Evolutionary conservation across 1,284 basidiomycete genomes (phyloP).

Genomic region (Trichosporon inkin): DNA sequence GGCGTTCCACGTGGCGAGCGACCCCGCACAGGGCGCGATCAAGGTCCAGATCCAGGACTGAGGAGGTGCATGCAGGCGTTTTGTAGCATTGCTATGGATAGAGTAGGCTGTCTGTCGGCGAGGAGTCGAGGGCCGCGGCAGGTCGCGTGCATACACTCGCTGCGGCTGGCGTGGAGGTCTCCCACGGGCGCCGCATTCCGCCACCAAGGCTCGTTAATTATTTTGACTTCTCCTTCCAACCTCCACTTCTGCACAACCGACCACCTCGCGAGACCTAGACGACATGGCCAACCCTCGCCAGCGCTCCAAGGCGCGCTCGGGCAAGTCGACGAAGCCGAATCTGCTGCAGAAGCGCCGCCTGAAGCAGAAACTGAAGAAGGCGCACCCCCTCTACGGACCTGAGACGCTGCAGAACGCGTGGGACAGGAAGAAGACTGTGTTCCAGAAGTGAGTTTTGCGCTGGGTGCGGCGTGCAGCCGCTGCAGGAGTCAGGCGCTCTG

Average conservation of each 20-base stretch:
- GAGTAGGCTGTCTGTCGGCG: too few species aligned
- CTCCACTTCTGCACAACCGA: neutral
- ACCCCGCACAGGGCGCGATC: slow-evolving; percentile 48
- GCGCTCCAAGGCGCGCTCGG: slow-evolving; percentile 48
- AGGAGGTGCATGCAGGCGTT: neutral
- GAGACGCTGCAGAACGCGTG: slow-evolving; percentile 77
- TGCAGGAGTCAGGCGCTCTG: too few species aligned
- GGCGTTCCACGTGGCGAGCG: slow-evolving; percentile 63
- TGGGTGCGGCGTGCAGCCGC: too few species aligned
- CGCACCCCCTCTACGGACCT: slow-evolving; percentile 78
- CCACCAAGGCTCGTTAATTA: neutral
- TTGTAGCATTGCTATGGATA: neutral
- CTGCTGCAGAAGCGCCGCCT: slow-evolving; percentile 36
- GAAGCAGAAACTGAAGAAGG: slow-evolving; percentile 55
- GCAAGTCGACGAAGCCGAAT: slow-evolving; percentile 37
- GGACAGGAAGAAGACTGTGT: slow-evolving; percentile 83
- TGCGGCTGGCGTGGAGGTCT: too few species aligned
- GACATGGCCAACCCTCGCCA: slow-evolving; percentile 90
- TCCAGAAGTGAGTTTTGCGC: slow-evolving; percentile 81
- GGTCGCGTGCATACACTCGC: too few species aligned
- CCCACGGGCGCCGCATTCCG: neutral
- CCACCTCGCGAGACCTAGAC: neutral
- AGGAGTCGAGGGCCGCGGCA: too few species aligned
- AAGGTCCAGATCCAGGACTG: slow-evolving; percentile 50
- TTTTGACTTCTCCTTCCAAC: neutral